phyloP scores from a whole-genome alignment of 148 eudicot genomes.

The Silene latifolia region DNA sequence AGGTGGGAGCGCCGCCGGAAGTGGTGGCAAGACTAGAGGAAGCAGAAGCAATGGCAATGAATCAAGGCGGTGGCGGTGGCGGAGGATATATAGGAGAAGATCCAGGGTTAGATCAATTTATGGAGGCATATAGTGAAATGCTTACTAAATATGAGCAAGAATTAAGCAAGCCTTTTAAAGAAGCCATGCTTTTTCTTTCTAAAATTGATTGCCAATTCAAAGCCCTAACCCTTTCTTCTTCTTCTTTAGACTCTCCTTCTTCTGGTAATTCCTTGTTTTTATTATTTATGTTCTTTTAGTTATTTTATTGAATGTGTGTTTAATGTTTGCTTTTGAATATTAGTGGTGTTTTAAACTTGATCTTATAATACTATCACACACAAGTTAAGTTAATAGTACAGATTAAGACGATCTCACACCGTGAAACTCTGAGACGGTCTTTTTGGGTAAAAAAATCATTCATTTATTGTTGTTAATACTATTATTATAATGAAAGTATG shows the following conservation, averaged over 20 bases:
- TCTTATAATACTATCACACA: not conserved
- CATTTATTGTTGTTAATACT: no score
- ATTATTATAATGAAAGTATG: not conserved
- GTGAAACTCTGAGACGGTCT: no score
- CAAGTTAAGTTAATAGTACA: no score
- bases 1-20: slow-evolving; percentile 98
- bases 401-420: no score
- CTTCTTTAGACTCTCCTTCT: slow-evolving; percentile 29
- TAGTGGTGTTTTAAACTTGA: slow-evolving; percentile 10
- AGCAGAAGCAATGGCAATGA: slow-evolving; percentile 43
- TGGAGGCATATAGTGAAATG: slow-evolving; percentile 99
- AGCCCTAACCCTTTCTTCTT: slow-evolving; percentile 60
- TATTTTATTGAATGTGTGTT: not conserved
- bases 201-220: slow-evolving; percentile 84
- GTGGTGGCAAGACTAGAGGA: slow-evolving; percentile 89
- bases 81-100: slow-evolving; percentile 59
- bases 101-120: slow-evolving; percentile 90
- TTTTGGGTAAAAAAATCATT: no score
- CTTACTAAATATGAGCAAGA: slow-evolving; percentile 86
- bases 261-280: slow-evolving; percentile 37
- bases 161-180: slow-evolving; percentile 84
- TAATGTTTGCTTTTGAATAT: not conserved
- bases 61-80: slow-evolving; percentile 17
- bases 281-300: not conserved
- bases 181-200: slow-evolving; percentile 90